Evolutionary conservation across 305 asterid species (phyloP).

Genomic region (Fraxinus greggii): DNA sequence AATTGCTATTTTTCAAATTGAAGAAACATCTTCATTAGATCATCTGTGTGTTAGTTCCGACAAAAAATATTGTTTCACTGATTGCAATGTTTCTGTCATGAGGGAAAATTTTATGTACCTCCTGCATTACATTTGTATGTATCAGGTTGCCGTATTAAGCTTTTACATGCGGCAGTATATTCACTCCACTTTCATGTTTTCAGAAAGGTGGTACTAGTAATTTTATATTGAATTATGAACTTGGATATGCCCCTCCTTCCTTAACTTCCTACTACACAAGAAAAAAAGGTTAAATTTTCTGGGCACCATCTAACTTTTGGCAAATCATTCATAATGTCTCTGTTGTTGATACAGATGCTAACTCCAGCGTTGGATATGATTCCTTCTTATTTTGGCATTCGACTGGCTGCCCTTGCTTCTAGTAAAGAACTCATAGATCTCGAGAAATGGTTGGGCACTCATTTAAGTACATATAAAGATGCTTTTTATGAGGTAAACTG

Average conservation of each 20-base stretch:
- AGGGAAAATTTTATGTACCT: background rate
- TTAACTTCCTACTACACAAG: background rate
- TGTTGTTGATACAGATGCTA: slow-evolving; percentile 56
- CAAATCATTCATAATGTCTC: background rate
- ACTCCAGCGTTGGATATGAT: slow-evolving; percentile 63
- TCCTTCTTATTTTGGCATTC: slow-evolving; percentile 71
- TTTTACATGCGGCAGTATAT: background rate
- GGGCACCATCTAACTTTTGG: background rate
- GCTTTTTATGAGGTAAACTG: slow-evolving; percentile 69
- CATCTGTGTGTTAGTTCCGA: background rate
- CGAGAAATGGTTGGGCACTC: slow-evolving; percentile 76
- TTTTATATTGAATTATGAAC: background rate
- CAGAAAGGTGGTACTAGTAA: background rate
- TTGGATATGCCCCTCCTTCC: background rate
- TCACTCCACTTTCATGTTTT: background rate
- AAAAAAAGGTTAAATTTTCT: background rate
- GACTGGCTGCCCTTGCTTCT: slow-evolving; percentile 86
- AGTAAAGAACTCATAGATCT: slow-evolving; percentile 74
- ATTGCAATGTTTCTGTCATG: background rate
- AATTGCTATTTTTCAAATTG: background rate
- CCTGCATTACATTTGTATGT: background rate
- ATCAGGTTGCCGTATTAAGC: background rate
- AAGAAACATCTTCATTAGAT: background rate
- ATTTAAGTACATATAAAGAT: slow-evolving; percentile 56
- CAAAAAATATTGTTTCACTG: background rate